Evolutionary conservation across 106 monocot genomes (phyloP).

Genomic region (Posidonia australis): DNA sequence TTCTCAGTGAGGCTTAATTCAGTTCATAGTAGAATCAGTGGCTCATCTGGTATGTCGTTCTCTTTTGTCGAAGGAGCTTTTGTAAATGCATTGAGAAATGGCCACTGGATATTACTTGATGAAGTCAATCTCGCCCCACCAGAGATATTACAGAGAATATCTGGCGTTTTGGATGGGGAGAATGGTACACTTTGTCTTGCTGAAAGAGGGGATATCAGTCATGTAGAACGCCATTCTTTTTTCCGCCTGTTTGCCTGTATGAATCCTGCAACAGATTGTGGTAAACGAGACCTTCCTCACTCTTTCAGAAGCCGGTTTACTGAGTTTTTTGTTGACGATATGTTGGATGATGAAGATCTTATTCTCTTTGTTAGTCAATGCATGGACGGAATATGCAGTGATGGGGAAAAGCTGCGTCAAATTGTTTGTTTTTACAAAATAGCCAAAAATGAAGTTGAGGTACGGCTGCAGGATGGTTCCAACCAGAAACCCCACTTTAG

Average conservation of each 20-base stretch:
- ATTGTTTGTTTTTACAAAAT: conserved; percentile 75
- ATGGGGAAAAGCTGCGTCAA: conserved; percentile 14
- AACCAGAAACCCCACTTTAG: conserved; percentile 97
- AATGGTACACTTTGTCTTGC: conserved; percentile 66
- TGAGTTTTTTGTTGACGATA: conserved; percentile 93
- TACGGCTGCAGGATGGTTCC: conserved; percentile 82
- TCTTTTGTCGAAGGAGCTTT: conserved; percentile 96
- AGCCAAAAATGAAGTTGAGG: conserved; percentile 65
- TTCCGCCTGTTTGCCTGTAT: conserved; percentile 96
- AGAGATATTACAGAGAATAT: conserved; percentile 79
- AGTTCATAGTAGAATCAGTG: conserved; percentile 48
- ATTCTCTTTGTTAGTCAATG: conserved; percentile 60
- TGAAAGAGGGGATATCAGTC: conserved; percentile 82
- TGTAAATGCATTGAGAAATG: conserved; percentile 69
- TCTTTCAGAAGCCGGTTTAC: conserved; percentile 72
- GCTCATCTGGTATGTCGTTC: conserved; percentile 54
- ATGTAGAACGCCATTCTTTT: conserved; percentile 49
- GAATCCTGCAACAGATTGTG: conserved; percentile 98
- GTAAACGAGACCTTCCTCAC: conserved; percentile 79
- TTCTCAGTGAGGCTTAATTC: conserved; percentile 43
- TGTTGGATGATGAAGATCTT: conserved; percentile 83
- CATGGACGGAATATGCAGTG: conserved; percentile 27
- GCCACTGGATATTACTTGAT: conserved; percentile 95
- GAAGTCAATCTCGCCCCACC: conserved; percentile 95
- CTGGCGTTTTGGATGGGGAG: conserved; percentile 77